Conservation (phyloP, 2,329 filamentous ascomycete genomes). For the Colletotrichum limetticola region DNA sequence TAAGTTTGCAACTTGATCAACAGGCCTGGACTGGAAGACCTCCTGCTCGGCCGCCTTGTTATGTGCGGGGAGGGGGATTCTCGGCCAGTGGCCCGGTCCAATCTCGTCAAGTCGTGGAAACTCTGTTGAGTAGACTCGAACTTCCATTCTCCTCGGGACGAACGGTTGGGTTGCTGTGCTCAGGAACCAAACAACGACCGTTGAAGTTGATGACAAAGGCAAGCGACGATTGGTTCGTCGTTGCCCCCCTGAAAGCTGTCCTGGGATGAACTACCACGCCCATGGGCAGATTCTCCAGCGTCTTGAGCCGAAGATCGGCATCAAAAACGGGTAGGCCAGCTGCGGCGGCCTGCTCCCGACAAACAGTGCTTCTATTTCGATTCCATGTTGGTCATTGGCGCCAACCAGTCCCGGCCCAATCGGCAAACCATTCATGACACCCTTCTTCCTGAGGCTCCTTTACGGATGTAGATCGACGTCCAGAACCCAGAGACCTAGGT, state of each 20-base stretch:
- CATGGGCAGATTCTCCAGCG: conserved; percentile 10
- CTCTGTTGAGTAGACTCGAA: too few relatives aligned
- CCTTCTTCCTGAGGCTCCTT: not conserved
- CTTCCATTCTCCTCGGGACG: not conserved
- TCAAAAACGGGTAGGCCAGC: not conserved
- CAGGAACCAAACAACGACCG: not conserved
- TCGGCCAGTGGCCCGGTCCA: too few relatives aligned
- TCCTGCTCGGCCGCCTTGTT: not conserved
- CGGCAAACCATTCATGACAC: not conserved
- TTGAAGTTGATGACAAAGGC: not conserved
- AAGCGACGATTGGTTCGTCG: conserved; percentile 1
- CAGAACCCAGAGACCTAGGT: not conserved
- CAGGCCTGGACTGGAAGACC: not conserved
- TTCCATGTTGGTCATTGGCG: conserved; percentile 1
- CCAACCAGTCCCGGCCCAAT: not conserved
- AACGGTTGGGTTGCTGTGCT: not conserved
- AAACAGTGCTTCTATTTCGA: not conserved
- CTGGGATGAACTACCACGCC: conserved; percentile 21
- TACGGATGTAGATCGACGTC: not conserved
- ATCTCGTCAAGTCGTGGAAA: not conserved
- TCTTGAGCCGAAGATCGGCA: conserved; percentile 12
- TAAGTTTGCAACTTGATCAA: not conserved
- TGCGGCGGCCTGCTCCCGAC: conserved; percentile 3
- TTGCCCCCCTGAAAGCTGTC: not conserved
- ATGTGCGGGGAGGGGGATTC: not conserved